A percentile compares a stretch with the other conserved stretches of the same genome.
Conservation (phyloP, 2,329 filamentous ascomycete species). For the Byssoonygena ceratinophila region DNA sequence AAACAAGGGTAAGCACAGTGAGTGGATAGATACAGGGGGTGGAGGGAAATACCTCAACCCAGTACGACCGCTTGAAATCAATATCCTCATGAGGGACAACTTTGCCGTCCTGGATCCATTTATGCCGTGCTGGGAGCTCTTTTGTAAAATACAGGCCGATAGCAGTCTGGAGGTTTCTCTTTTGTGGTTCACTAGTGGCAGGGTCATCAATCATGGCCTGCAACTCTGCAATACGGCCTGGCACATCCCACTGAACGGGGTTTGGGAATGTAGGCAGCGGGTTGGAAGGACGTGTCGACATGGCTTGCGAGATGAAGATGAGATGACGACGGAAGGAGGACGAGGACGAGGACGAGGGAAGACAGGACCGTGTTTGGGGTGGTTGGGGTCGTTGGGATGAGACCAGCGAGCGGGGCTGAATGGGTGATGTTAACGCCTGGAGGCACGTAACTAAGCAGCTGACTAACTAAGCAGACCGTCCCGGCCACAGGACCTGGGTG, state of each 20-base stretch:
- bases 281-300: conserved; percentile 9
- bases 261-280: conserved; percentile 12
- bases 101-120: conserved; percentile 14
- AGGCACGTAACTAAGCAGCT: too few species aligned
- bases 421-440: too few species aligned
- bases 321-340: too few species aligned
- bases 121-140: conserved; percentile 12
- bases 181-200: conserved; percentile 10
- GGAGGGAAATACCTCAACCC: conserved; percentile 10
- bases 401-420: too few species aligned
- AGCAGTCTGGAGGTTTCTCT: conserved; percentile 13
- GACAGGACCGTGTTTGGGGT: too few species aligned
- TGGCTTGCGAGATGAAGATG: too few species aligned
- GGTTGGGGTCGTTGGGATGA: too few species aligned
- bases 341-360: too few species aligned
- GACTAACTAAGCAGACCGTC: too few species aligned
- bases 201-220: conserved; percentile 15
- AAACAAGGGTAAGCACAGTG: too few species aligned
- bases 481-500: too few species aligned
- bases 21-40: background rate
- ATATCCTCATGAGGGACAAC: conserved; percentile 11
- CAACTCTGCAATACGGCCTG: conserved; percentile 14
- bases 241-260: conserved; percentile 14
- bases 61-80: conserved; percentile 10
- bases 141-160: conserved; percentile 12